Evolutionary conservation across 768 basidiomycete species (phyloP).

Genomic region (Chalciporus piperatus): DNA sequence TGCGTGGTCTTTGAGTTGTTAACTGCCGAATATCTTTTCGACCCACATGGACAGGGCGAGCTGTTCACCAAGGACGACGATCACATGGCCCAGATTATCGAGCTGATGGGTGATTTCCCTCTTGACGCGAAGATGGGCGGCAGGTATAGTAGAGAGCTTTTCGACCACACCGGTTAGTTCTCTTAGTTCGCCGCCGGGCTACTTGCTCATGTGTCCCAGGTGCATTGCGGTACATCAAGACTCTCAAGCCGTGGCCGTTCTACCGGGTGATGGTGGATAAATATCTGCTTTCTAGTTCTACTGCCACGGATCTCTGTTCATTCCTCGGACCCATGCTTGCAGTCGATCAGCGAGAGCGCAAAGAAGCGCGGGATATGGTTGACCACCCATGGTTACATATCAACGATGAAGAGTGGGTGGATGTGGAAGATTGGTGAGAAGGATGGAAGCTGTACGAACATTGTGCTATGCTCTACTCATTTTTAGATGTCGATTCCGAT

Average conservation of each 20-base stretch:
- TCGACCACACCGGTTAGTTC: slow-evolving; percentile 64
- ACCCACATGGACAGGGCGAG: slow-evolving; percentile 78
- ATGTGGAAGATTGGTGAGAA: slow-evolving; percentile 31
- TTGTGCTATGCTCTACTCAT: slow-evolving; percentile 3
- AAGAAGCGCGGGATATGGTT: slow-evolving; percentile 69
- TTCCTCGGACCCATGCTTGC: slow-evolving; percentile 78
- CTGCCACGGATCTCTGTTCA: slow-evolving; percentile 56
- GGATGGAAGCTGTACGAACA: background rate
- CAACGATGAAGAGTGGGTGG: slow-evolving; percentile 29
- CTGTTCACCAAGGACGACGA: slow-evolving; percentile 92
- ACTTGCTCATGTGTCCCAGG: slow-evolving; percentile 38
- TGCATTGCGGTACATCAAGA: slow-evolving; percentile 66
- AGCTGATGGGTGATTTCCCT: slow-evolving; percentile 79
- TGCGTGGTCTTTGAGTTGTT: slow-evolving; percentile 90
- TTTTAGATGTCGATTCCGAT: slow-evolving; percentile 9
- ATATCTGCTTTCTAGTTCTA: slow-evolving; percentile 64
- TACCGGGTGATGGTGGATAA: slow-evolving; percentile 86
- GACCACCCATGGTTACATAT: slow-evolving; percentile 70
- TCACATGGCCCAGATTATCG: slow-evolving; percentile 93
- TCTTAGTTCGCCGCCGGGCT: background rate
- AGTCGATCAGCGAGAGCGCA: slow-evolving; percentile 65
- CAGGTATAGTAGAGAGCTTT: slow-evolving; percentile 80
- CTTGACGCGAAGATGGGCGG: slow-evolving; percentile 78
- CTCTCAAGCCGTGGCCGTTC: slow-evolving; percentile 79
- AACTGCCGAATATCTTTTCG: slow-evolving; percentile 90